Evolutionary conservation across 768 basidiomycete genomes (phyloP).

Genomic region (Tricholoma matsutake): DNA sequence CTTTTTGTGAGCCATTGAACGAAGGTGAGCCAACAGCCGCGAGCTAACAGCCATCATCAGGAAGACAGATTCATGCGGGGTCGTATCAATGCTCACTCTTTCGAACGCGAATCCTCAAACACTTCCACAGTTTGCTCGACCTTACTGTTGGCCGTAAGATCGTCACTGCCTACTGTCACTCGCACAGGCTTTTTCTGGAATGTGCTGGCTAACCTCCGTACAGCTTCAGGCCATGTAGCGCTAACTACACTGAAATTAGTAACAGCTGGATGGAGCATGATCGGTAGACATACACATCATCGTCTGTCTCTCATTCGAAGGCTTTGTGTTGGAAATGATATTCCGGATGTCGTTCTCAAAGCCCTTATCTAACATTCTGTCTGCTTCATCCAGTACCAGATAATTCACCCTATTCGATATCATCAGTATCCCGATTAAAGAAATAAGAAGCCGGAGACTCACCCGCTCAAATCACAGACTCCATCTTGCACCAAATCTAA

Average conservation of each 20-base stretch:
- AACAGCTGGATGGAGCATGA: constrained; percentile 3
- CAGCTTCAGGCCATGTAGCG: constrained; percentile 97
- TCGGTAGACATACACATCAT: constrained; percentile 77
- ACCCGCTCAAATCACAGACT: constrained; percentile 77
- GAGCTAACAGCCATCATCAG: constrained; percentile 36
- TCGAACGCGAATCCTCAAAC: constrained; percentile 77
- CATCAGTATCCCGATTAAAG: constrained; percentile 3
- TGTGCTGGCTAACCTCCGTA: constrained; percentile 81
- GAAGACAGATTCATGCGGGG: neutral
- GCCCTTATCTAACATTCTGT: constrained; percentile 96
- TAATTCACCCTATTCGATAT: constrained; percentile 65
- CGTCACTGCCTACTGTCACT: constrained; percentile 94
- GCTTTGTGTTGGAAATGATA: constrained; percentile 78
- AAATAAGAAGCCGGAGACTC: constrained; percentile 24
- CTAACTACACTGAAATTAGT: constrained; percentile 59
- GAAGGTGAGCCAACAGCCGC: constrained; percentile 57
- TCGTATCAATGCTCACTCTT: constrained; percentile 61
- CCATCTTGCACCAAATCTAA: constrained; percentile 91
- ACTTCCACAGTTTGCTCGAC: constrained; percentile 95
- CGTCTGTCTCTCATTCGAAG: constrained; percentile 73
- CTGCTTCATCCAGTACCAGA: constrained; percentile 95
- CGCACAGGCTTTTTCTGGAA: constrained; percentile 85
- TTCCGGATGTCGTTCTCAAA: constrained; percentile 96
- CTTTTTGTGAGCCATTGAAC: constrained; percentile 57
- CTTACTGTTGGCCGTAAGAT: constrained; percentile 88